Evolutionary conservation across 208 protist species (phyloP).

Genomic region (Strigomonas galati): DNA sequence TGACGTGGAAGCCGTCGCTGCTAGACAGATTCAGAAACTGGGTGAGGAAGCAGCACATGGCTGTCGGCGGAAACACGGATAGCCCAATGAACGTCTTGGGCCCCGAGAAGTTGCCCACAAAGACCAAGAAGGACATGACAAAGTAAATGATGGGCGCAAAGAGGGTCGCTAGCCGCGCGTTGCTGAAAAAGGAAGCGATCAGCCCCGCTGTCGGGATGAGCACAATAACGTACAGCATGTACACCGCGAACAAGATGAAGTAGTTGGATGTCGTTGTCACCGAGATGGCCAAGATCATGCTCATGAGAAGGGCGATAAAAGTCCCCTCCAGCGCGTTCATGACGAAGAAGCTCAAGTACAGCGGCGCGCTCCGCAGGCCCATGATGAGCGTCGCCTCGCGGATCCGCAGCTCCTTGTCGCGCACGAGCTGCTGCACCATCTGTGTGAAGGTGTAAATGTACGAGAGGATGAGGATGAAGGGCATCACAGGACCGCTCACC

Average conservation of each 20-base stretch:
- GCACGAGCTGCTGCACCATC: conserved; percentile 46
- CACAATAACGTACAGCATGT: conserved; percentile 43
- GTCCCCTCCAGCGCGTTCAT: conserved; percentile 19
- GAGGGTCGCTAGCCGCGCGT: conserved; percentile 36
- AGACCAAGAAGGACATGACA: conserved; percentile 34
- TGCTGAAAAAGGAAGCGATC: conserved; percentile 47
- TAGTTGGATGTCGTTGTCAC: conserved; percentile 30
- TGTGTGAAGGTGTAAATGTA: conserved; percentile 68
- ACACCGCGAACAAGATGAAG: conserved; percentile 57
- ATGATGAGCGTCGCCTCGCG: conserved; percentile 78
- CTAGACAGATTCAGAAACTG: conserved; percentile 28
- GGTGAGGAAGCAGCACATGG: conserved; percentile 31
- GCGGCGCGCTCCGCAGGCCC: conserved; percentile 48
- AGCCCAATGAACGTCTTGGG: conserved; percentile 19
- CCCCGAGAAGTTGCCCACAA: conserved; percentile 24
- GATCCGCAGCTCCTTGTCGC: conserved; percentile 71
- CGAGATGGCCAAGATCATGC: conserved; percentile 17
- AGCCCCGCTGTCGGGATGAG: conserved; percentile 32
- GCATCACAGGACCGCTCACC: conserved; percentile 15
- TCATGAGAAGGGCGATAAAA: conserved; percentile 25
- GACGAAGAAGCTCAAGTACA: conserved; percentile 43
- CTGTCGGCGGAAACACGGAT: conserved; percentile 51
- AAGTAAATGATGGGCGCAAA: conserved; percentile 49
- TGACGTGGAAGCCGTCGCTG: conserved; percentile 28
- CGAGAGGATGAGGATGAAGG: conserved; percentile 46